Evolutionary conservation across 192 early-diverging fungal genomes (phyloP).

Genomic region (Umbelopsis vinacea): DNA sequence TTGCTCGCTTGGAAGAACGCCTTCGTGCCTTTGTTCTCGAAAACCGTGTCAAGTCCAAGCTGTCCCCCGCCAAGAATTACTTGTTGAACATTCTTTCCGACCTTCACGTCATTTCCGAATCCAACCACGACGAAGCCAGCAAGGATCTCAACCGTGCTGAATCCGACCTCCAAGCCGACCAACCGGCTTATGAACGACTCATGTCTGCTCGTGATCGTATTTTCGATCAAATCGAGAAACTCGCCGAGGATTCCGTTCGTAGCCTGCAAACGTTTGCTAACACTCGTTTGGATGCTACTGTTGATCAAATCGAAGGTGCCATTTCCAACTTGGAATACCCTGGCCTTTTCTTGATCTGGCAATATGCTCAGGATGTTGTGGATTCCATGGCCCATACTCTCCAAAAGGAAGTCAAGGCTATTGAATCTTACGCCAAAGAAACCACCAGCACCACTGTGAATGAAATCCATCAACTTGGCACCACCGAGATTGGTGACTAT

Average conservation of each 20-base stretch:
- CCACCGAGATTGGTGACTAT: slow-evolving; percentile 41
- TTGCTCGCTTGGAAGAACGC: slow-evolving; percentile 82
- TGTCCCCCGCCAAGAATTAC: slow-evolving; percentile 93
- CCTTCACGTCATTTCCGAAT: slow-evolving; percentile 70
- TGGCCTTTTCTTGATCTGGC: slow-evolving; percentile 83
- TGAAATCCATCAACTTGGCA: slow-evolving; percentile 44
- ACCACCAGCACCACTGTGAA: slow-evolving; percentile 44
- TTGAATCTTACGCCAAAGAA: slow-evolving; percentile 59
- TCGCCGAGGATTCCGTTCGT: slow-evolving; percentile 63
- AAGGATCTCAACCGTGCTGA: slow-evolving; percentile 66
- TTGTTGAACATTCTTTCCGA: slow-evolving; percentile 86
- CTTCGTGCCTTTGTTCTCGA: slow-evolving; percentile 93
- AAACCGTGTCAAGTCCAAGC: slow-evolving; percentile 92
- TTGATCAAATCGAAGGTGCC: slow-evolving; percentile 69
- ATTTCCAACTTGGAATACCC: slow-evolving; percentile 76
- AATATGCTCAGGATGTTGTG: slow-evolving; percentile 83
- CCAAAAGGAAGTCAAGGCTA: slow-evolving; percentile 63
- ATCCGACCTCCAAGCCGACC: slow-evolving; percentile 60
- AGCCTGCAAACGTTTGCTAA: slow-evolving; percentile 54
- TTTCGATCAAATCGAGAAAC: slow-evolving; percentile 62
- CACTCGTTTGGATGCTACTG: slow-evolving; percentile 49
- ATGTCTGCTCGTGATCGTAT: slow-evolving; percentile 72
- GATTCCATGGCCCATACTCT: slow-evolving; percentile 68
- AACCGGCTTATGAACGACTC: slow-evolving; percentile 79
- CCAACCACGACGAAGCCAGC: slow-evolving; percentile 68